phyloP scores from a whole-genome alignment of 208 protist species.

The Vickermania spadyakhi region DNA sequence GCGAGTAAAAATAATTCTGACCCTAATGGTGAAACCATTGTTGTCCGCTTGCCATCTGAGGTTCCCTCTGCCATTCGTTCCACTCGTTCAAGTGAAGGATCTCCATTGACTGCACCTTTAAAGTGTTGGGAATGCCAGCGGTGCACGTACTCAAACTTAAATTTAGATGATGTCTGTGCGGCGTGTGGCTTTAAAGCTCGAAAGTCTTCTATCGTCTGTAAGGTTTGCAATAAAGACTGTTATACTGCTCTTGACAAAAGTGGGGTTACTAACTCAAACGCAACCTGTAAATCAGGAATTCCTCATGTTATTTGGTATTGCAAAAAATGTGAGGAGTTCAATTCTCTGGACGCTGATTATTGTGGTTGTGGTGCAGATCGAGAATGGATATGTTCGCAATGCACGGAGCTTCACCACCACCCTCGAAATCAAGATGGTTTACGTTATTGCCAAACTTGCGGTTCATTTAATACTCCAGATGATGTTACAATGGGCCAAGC shows the following conservation, averaged over 20 bases:
- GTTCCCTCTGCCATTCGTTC: conserved; percentile 13
- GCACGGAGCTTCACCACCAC: conserved; percentile 45
- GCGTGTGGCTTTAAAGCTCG: neutral
- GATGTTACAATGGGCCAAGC: conserved; percentile 43
- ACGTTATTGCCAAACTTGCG: conserved; percentile 53
- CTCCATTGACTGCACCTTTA: neutral
- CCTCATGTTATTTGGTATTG: conserved; percentile 63
- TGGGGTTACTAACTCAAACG: no score
- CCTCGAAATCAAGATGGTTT: conserved; percentile 29
- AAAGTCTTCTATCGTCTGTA: neutral
- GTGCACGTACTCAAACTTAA: conserved; percentile 47
- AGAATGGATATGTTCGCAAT: conserved; percentile 58
- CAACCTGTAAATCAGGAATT: no score
- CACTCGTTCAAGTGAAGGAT: neutral
- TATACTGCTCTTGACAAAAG: conserved; percentile 1
- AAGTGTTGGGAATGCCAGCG: conserved; percentile 32
- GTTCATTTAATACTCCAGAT: conserved; percentile 51
- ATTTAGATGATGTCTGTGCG: conserved; percentile 23
- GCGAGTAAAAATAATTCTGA: conserved; percentile 6
- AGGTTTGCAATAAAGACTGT: neutral
- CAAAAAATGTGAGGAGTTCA: conserved; percentile 28
- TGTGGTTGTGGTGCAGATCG: conserved; percentile 35
- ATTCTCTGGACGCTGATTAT: conserved; percentile 50
- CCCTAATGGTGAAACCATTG: conserved; percentile 9
- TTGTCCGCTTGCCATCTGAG: conserved; percentile 22